Percentiles rank a stretch among this genome's conserved stretches.
phyloP scores from a whole-genome alignment of 2,329 filamentous ascomycete species.

The Coniochaeta sp. region DNA sequence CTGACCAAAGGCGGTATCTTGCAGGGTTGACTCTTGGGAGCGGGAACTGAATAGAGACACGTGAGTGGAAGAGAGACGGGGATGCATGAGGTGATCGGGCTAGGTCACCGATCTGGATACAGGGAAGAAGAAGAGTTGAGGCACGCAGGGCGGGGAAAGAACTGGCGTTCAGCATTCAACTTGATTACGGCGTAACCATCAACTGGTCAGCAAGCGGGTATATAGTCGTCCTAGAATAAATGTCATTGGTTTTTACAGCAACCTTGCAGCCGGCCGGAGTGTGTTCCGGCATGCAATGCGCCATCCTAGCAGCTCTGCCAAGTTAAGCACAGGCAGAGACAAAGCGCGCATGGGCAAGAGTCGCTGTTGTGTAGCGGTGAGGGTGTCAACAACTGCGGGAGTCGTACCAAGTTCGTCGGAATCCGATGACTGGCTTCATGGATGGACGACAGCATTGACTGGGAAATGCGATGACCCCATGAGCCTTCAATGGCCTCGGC shows the following conservation, averaged over 20 bases:
- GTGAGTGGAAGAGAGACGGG: not conserved
- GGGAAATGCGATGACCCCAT: no score
- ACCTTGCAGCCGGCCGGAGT: not conserved
- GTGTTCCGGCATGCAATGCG: not conserved
- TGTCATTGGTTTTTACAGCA: not conserved
- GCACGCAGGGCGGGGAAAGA: no score
- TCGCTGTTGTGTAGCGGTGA: not conserved
- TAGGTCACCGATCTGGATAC: not conserved
- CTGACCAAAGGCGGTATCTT: not conserved
- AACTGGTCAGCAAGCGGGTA: conserved; percentile 3
- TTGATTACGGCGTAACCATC: not conserved
- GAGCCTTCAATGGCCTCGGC: no score
- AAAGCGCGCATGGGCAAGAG: no score
- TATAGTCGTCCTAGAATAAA: not conserved
- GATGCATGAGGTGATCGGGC: conserved; percentile 1
- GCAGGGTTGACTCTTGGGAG: not conserved
- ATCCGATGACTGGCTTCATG: no score
- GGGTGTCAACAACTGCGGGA: no score
- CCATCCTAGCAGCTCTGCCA: no score
- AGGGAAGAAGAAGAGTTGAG: no score
- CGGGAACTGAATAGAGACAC: not conserved
- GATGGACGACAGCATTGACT: no score
- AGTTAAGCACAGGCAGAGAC: no score
- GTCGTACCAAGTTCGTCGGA: no score
- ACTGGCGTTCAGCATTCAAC: conserved; percentile 1